Base-by-base conservation (phyloP, 1,139 yeast genomes). In the Debaryomyces psychrophilus region DNA sequence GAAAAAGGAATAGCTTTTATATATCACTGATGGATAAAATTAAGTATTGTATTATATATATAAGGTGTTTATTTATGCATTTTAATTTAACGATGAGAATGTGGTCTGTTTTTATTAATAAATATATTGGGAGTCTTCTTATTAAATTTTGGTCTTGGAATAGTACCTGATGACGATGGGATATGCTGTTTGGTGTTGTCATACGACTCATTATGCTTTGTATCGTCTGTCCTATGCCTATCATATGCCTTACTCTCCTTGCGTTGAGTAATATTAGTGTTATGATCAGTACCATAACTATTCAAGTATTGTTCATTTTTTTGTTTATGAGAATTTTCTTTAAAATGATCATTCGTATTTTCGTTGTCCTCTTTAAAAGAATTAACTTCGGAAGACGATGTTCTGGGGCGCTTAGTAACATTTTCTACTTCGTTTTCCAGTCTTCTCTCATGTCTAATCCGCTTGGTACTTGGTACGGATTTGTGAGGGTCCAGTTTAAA, bases 111-210 rank as follows among this genome's bases (percentile, higher is more conserved):
- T 9, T 37, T 42, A 26, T 48, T 31, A 9, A 62, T 61, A 41
- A 61, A 61, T 12, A 60, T 45, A 42, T 56, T 49, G 9, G 57
- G 29, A 5, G 49, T 44, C 40, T 51, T 50, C 37, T 54, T 48
- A 20, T 26, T 54, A 8, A 43, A 44, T 20, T 52, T 56, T 15
- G 59, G 60, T 40, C 40, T 51, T 8, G 51, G 44, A 1, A 57
- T 44, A 1, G 51, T 49, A 9, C 62, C 62, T 2, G 61, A 50
- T 2, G 60, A 55, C 4, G 60, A 47, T 7, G 60, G 61, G 11
- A 27, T 42, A 18, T 43, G 40, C 26, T 37, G 40, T 22, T 29
- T 38, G 2, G 34, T n/a, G 28, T 28, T 15, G 17, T 38, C 28
- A 5, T 8, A 35, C 3, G 17, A 20, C 11, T 8, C 11, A 14